phyloP scores from a whole-genome alignment of 2,329 filamentous ascomycete genomes.

The Nemania sp. region DNA sequence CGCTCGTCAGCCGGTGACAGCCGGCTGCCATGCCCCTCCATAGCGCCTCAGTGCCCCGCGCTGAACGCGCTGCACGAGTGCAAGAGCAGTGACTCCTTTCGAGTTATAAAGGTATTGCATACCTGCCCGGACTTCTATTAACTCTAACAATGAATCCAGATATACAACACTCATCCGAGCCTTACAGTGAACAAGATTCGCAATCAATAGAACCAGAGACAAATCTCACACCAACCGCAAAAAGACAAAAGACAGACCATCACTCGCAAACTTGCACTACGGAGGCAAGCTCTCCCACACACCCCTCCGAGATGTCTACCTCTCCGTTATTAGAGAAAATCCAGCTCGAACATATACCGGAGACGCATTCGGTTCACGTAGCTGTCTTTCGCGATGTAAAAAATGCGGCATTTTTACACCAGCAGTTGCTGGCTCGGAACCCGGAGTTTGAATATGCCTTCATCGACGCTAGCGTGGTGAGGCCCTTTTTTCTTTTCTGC shows the following conservation, averaged over 20 bases:
- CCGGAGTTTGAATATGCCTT: conserved; percentile 89
- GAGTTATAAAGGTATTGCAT: no score
- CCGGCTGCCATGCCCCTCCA: conserved; percentile 32
- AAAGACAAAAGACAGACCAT: conserved; percentile 21
- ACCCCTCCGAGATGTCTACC: neutral
- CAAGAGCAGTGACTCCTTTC: neutral
- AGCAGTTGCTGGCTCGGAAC: conserved; percentile 85
- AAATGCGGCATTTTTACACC: conserved; percentile 77
- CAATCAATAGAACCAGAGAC: neutral
- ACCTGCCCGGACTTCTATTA: neutral
- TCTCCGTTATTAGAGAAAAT: conserved; percentile 61
- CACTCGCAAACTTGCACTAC: neutral
- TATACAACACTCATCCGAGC: neutral
- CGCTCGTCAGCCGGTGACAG: conserved; percentile 21
- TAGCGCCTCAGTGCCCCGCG: conserved; percentile 16
- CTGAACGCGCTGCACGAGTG: neutral
- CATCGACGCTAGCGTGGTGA: conserved; percentile 79
- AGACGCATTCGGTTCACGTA: conserved; percentile 68
- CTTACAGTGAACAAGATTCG: neutral
- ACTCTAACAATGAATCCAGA: neutral
- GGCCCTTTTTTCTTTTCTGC: conserved; percentile 26
- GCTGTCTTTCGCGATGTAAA: conserved; percentile 74
- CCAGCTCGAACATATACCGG: conserved; percentile 74
- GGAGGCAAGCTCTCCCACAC: neutral
- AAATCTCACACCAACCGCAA: neutral